These are phyloP conservation scores for Apiospora marii DNA, from an alignment of 2,329 filamentous ascomycete genomes.

Conservation along the genomic window DNA sequence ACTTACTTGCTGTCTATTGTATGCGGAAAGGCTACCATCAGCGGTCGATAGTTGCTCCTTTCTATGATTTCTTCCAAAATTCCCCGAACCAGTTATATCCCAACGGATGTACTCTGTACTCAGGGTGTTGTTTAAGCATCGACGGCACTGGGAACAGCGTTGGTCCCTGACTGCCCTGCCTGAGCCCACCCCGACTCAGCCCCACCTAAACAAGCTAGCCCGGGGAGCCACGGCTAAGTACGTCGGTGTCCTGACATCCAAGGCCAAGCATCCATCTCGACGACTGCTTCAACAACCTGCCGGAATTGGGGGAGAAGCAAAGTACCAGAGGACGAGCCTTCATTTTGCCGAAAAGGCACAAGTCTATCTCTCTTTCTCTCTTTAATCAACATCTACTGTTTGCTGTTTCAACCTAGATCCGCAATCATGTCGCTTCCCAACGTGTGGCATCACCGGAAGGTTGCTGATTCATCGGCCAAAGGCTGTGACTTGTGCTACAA, in stretches of 20 bases:
- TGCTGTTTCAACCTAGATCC: background rate
- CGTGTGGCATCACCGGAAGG: slow-evolving; percentile 83
- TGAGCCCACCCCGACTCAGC: background rate
- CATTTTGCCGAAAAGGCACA: background rate
- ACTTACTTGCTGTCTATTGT: background rate
- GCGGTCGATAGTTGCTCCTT: background rate
- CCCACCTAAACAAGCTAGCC: background rate
- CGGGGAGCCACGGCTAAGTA: background rate
- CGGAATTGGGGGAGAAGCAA: background rate
- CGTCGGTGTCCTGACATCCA: background rate
- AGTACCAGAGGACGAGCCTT: background rate
- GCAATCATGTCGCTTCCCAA: slow-evolving; percentile 71
- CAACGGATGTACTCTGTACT: background rate
- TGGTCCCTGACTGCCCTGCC: background rate
- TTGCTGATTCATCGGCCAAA: slow-evolving; percentile 84
- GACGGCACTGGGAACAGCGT: background rate
- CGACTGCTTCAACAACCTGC: background rate
- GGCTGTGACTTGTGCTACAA: slow-evolving; percentile 93
- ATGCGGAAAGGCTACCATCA: background rate
- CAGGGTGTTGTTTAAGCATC: background rate
- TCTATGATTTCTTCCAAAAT: background rate
- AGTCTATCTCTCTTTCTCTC: background rate
- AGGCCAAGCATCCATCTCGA: background rate
- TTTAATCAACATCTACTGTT: background rate
- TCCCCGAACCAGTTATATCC: background rate